Conservation (phyloP, 148 eudicot genomes). For the Silene latifolia region DNA sequence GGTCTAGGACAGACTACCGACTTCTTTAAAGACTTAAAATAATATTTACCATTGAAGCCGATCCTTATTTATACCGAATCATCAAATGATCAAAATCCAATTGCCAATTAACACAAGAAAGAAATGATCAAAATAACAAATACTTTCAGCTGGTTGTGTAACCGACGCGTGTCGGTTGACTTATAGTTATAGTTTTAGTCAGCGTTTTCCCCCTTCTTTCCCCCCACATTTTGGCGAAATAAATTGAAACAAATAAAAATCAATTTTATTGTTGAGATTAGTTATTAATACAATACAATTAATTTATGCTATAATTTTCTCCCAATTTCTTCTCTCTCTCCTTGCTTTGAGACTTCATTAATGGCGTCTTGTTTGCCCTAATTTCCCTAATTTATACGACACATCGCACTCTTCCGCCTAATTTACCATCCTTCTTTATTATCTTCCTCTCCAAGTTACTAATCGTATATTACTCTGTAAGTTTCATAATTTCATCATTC, state of each 20-base stretch:
- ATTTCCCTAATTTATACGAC: slow-evolving; percentile 19
- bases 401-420: neutral
- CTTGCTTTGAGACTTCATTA: slow-evolving; percentile 8
- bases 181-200: slow-evolving; percentile 24
- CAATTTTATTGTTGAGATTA: neutral
- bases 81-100: neutral
- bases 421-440: neutral
- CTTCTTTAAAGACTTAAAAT: too few species aligned
- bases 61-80: too few species aligned
- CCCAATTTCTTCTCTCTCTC: slow-evolving; percentile 6
- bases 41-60: too few species aligned
- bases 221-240: slow-evolving; percentile 28
- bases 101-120: neutral
- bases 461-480: neutral
- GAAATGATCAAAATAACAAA: neutral
- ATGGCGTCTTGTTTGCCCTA: slow-evolving; percentile 34
- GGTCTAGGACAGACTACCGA: too few species aligned
- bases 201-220: slow-evolving; percentile 16
- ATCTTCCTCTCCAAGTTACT: neutral
- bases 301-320: neutral
- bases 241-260: neutral
- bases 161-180: slow-evolving; percentile 34
- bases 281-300: too few species aligned
- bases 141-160: neutral
- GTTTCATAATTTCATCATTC: neutral